Evolutionary conservation across 371 early-diverging fungal genomes (phyloP), one percentile per base, ranked within the genome.

Genomic region (Gilbertella persicaria): DNA sequence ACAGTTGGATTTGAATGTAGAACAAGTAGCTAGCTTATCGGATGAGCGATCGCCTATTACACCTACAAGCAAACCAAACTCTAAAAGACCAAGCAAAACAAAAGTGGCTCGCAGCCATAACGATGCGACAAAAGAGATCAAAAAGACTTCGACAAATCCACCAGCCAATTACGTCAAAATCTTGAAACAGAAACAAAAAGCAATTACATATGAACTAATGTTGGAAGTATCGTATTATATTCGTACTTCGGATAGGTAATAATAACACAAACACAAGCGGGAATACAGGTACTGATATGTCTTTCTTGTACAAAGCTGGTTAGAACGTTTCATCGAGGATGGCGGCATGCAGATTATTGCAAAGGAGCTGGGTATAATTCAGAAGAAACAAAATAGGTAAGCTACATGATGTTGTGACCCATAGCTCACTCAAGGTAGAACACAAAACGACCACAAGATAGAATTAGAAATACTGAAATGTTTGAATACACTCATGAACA

Each of bases 391-490:
- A 26, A 56, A 59, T 42, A 79, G 72, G 78, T 77, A 60, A 38
- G 40, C 19, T 5, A 25, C 12, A 10, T 35, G 9, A 44, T 19
- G 21, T 28, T 1, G 2, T n/a, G 2, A 21, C 17, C 35, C 17
- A 20, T 24, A 26, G 29, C 17, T 3, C 24, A 17, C 19, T 36
- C 9, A 37, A 17, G 6, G 13, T 45, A 84, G 91, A 60, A 73
- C 78, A 42, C 85, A 87, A 52, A 71, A 71, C 20, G 88, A 88
- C 58, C 69, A 86, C 24, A 72, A 84, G 39, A 83, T 88, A 67
- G 93, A 92, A 65, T 69, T 86, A 23, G 93, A 90, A 66, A 86
- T 92, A 53, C 78, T 91, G 40, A 88, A 86, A 64, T 91, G 90
- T 56, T 71, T 92, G 46, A 88, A 89, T 49, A 78, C 87, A 3